Base-by-base conservation (phyloP, 345 rosid genomes). In the Dovyalis caffra region DNA sequence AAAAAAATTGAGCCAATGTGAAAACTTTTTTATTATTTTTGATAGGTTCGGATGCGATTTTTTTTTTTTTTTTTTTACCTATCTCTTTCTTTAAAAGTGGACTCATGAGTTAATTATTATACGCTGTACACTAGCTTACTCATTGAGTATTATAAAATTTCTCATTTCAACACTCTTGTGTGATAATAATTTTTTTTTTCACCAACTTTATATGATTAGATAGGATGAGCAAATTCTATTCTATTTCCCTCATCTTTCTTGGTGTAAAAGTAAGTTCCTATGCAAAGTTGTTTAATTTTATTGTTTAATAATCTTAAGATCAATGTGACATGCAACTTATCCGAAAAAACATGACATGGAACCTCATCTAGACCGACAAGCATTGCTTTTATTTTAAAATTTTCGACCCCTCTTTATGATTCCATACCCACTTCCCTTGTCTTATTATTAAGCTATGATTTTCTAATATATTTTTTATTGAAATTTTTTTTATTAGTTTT, bases 81-180 rank as follows among this genome's bases (percentile, higher is more conserved):
- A n/a, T n/a, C n/a, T n/a, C n/a, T n/a, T n/a, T n/a, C n/a, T n/a
- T n/a, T n/a, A n/a, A n/a, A n/a, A n/a, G n/a, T n/a, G n/a, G n/a
- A n/a, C n/a, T n/a, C n/a, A n/a, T n/a, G n/a, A n/a, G n/a, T n/a
- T n/a, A n/a, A n/a, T n/a, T n/a, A n/a, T n/a, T n/a, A n/a, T n/a
- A n/a, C n/a, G n/a, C n/a, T n/a, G n/a, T n/a, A n/a, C n/a, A n/a
- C n/a, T n/a, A n/a, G n/a, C n/a, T n/a, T n/a, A n/a, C n/a, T n/a
- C n/a, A n/a, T n/a, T n/a, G n/a, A n/a, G n/a, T n/a, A n/a, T n/a
- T n/a, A n/a, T n/a, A n/a, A n/a, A n/a, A n/a, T n/a, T n/a, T n/a
- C n/a, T n/a, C n/a, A n/a, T n/a, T 74, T 74, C 29, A 31, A 33
- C 57, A 56, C 72, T 74, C 72, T 3, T n/a, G 26, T 5, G 1